Evolutionary conservation across 1,139 yeast species (phyloP).

Genomic region (Diutina siamensis): DNA sequence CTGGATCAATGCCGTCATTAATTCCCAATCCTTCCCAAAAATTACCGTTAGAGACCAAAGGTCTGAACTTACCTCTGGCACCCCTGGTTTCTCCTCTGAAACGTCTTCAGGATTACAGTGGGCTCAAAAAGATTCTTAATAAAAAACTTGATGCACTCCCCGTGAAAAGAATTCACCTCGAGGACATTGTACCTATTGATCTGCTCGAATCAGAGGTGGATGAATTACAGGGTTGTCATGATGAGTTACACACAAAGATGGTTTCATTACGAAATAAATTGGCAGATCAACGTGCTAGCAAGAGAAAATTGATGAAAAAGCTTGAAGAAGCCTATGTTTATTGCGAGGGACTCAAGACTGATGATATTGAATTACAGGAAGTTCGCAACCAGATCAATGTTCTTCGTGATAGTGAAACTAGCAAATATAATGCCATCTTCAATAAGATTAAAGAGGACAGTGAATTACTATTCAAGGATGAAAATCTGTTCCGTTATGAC

Average conservation of each 20-base stretch:
- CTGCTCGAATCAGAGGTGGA: background rate
- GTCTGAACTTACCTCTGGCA: constrained; percentile 2
- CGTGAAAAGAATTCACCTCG: background rate
- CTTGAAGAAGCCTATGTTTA: background rate
- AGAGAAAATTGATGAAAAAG: background rate
- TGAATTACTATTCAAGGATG: background rate
- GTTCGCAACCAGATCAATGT: background rate
- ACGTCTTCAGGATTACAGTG: background rate
- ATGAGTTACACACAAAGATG: background rate
- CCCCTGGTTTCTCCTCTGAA: constrained; percentile 4
- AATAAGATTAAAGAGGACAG: background rate
- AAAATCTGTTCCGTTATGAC: background rate
- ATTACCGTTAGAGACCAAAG: background rate
- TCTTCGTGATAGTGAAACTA: background rate
- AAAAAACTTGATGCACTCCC: background rate
- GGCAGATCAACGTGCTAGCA: background rate
- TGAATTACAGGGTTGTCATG: background rate
- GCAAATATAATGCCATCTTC: background rate
- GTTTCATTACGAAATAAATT: background rate
- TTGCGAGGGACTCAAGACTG: background rate
- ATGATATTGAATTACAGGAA: background rate
- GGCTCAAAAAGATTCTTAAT: background rate
- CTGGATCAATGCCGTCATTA: background rate
- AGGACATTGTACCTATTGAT: background rate
- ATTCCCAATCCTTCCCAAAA: background rate